Percentiles rank a stretch among this genome's conserved stretches.
phyloP scores from a whole-genome alignment of 768 basidiomycete species.

The Lentinula boryana region DNA sequence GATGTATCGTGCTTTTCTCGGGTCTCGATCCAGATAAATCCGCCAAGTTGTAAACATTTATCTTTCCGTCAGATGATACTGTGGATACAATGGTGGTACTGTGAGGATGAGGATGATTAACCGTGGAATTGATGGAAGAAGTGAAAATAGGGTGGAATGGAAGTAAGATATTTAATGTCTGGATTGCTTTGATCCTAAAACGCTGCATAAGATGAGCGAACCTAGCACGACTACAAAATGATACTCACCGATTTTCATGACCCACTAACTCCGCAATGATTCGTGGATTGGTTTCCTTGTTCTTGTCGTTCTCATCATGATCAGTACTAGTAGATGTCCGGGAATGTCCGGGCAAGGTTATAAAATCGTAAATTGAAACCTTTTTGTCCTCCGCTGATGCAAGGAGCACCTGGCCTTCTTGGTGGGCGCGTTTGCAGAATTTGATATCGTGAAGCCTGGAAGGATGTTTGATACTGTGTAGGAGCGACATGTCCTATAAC shows the following conservation, averaged over 20 bases:
- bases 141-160: slow-evolving; percentile 27
- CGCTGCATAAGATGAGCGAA: slow-evolving; percentile 3
- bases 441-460: slow-evolving; percentile 81
- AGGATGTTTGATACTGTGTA: slow-evolving; percentile 68
- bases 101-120: slow-evolving; percentile 9
- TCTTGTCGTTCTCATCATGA: background rate
- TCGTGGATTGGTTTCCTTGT: slow-evolving; percentile 27
- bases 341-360: slow-evolving; percentile 36
- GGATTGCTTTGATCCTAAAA: slow-evolving; percentile 73
- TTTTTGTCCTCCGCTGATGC: slow-evolving; percentile 90
- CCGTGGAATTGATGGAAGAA: slow-evolving; percentile 10
- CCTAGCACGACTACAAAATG: background rate
- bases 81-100: slow-evolving; percentile 65
- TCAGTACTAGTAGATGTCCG: slow-evolving; percentile 15
- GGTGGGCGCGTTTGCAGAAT: slow-evolving; percentile 52
- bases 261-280: slow-evolving; percentile 73
- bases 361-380: slow-evolving; percentile 66
- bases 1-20: slow-evolving; percentile 14
- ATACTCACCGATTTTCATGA: slow-evolving; percentile 76
- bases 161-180: slow-evolving; percentile 56
- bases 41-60: slow-evolving; percentile 70
- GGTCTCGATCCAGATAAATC: slow-evolving; percentile 27
- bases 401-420: slow-evolving; percentile 61
- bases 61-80: slow-evolving; percentile 85
- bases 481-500: slow-evolving; percentile 67